Base-by-base conservation (phyloP, 108 stramenopile species). In the Pseudonitzschia multiseries region DNA sequence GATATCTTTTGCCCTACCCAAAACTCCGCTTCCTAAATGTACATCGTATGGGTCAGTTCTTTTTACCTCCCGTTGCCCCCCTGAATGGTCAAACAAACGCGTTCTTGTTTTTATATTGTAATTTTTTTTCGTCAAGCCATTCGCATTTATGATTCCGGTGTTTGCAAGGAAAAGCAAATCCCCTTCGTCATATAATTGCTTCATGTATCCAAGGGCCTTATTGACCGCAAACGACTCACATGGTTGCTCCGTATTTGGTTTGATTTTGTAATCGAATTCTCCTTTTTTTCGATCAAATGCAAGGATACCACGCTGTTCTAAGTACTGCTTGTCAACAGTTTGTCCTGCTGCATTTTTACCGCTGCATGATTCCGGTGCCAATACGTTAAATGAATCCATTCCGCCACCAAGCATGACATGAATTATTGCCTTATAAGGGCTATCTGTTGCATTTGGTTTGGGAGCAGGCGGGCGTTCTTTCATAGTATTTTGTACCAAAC, bases 131-230 rank as follows among this genome's bases (percentile, higher is more conserved):
- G 4, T 48, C 20, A 41, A 65, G 1, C 32, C 80, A 41, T 79
- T 76, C 68, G 78, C 76, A 21, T 80, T 75, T 18, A 93, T 53
- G n/a, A 81, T 78, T n/a, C 92, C 92, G 40, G 83, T 81, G 65
- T 93, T 93, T 32, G 89, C 81, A 53, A 90, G 72, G 68, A 90
- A 93, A 10, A 75, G 41, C 33, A 82, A 63, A 63, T 90, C 86
- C 14, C 79, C 80, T 15, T 76, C 83, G 36, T 87, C 69, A 81
- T 89, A 93, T 60, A 90, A 51, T 57, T 60, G 21, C 68, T 83
- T 57, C 5, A 84, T 53, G 28, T 44, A 17, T 21, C 31, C 24
- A 1, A 88, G 71, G 13, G 65, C 33, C 0, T 74, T 73, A 57
- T 90, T 83, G 12, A 90, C 71, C 15, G 75, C 86, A 86, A 90